Percentiles rank a stretch among this genome's conserved stretches.
phyloP scores from a whole-genome alignment of 306 rosid species.

The Pterocarpus santalinus region DNA sequence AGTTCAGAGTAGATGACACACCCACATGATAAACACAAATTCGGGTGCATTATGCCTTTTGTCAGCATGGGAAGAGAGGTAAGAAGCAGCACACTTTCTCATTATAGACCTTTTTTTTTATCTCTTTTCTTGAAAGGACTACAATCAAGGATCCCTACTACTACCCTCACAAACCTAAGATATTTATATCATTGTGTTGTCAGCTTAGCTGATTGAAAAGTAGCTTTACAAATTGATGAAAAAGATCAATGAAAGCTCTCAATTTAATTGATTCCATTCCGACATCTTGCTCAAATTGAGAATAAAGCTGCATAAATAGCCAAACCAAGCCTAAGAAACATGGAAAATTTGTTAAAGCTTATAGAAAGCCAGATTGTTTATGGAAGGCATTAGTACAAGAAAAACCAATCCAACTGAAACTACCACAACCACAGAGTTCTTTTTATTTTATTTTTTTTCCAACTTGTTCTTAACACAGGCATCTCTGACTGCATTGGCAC shows the following conservation, averaged over 20 bases:
- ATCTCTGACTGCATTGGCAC: constrained; percentile 82
- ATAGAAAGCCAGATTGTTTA: not conserved
- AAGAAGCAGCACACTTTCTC: not conserved
- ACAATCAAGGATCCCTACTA: constrained; percentile 12
- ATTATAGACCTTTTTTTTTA: not conserved
- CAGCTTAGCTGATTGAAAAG: constrained; percentile 92
- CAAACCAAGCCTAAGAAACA: constrained; percentile 2
- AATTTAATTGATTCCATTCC: constrained; percentile 67
- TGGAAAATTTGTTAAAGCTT: constrained; percentile 29
- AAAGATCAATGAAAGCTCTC: constrained; percentile 85
- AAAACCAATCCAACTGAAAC: constrained; percentile 31
- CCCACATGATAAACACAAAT: not conserved
- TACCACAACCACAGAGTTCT: constrained; percentile 93
- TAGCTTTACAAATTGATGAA: constrained; percentile 91
- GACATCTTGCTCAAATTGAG: constrained; percentile 82
- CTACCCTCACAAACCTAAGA: constrained; percentile 21
- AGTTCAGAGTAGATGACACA: constrained; percentile 9
- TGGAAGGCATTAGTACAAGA: not conserved
- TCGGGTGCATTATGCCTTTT: constrained; percentile 17
- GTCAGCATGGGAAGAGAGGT: constrained; percentile 20
- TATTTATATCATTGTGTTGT: constrained; percentile 44
- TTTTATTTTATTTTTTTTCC: constrained; percentile 43
- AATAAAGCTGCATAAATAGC: constrained; percentile 78
- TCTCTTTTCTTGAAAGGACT: not conserved
- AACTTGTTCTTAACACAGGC: constrained; percentile 74